Percentiles rank a stretch among this genome's conserved stretches.
phyloP scores from a whole-genome alignment of 805 yeast species.

The Metschnikowia henanensis region DNA sequence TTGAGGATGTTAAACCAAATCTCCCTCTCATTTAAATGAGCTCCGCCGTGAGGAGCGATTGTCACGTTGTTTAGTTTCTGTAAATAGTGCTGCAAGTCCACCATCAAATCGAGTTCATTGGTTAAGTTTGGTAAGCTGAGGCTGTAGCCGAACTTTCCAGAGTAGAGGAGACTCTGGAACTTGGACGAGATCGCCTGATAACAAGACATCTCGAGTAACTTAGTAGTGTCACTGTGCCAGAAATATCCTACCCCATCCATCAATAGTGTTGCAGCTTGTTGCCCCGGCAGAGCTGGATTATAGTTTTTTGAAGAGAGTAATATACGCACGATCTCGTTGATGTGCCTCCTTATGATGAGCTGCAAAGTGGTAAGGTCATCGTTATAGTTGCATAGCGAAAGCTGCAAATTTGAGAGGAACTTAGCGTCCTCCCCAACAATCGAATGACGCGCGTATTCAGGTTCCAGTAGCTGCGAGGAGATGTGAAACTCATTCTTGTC shows the following conservation, averaged over 20 bases:
- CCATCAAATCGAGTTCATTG: slow-evolving; percentile 42
- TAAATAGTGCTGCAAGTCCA: slow-evolving; percentile 43
- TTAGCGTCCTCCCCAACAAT: slow-evolving; percentile 46
- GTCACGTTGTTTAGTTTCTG: slow-evolving; percentile 33
- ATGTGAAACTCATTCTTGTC: slow-evolving; percentile 48
- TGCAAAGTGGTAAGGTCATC: slow-evolving; percentile 48
- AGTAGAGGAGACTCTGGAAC: slow-evolving; percentile 34
- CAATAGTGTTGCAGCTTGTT: slow-evolving; percentile 25
- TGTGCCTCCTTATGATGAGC: slow-evolving; percentile 43
- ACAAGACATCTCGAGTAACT: slow-evolving; percentile 41
- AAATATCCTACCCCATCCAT: slow-evolving; percentile 44
- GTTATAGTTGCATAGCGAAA: slow-evolving; percentile 43
- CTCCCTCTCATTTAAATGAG: slow-evolving; percentile 30
- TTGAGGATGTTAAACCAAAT: slow-evolving; percentile 45
- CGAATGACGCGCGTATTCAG: slow-evolving; percentile 29
- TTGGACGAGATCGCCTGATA: slow-evolving; percentile 38
- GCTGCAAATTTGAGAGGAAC: slow-evolving; percentile 42
- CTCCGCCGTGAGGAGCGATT: slow-evolving; percentile 4
- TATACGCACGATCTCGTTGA: slow-evolving; percentile 42
- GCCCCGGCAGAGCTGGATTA: slow-evolving; percentile 20
- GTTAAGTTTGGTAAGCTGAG: slow-evolving; percentile 35
- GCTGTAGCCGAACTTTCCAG: slow-evolving; percentile 32
- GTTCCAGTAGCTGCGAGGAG: slow-evolving; percentile 23
- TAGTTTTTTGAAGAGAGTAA: slow-evolving; percentile 39
- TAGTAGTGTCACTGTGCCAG: slow-evolving; percentile 43